Conservation (phyloP, 495 filamentous ascomycete genomes). For the Bryoglossum gracile region DNA sequence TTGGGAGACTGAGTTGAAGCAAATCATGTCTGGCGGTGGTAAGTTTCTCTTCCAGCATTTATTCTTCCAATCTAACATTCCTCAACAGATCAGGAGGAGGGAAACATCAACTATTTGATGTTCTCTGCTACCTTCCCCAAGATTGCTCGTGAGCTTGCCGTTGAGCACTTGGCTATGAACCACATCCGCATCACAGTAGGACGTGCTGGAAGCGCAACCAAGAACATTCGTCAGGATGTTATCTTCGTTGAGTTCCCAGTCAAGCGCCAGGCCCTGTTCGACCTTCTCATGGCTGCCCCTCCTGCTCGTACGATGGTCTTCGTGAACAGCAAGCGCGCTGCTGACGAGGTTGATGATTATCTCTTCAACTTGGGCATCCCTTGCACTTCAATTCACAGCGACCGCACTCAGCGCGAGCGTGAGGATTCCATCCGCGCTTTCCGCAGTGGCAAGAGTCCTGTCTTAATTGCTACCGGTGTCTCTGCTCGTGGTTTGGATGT, state of each 20-base stretch:
- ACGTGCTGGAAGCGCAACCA: conserved; percentile 70
- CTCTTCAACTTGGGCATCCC: conserved; percentile 74
- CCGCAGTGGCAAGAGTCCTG: conserved; percentile 60
- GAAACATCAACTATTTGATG: conserved; percentile 76
- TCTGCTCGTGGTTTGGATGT: conserved; percentile 89
- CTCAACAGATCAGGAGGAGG: conserved; percentile 63
- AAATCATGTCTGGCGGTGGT: conserved; percentile 74
- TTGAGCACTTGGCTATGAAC: conserved; percentile 59
- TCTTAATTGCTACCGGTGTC: conserved; percentile 80
- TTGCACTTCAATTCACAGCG: conserved; percentile 76
- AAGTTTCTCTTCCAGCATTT: conserved; percentile 27
- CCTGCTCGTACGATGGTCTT: conserved; percentile 86
- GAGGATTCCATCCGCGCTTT: conserved; percentile 91
- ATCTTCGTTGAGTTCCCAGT: conserved; percentile 49
- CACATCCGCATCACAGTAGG: conserved; percentile 77
- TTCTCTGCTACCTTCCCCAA: conserved; percentile 92
- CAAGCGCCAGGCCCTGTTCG: conserved; percentile 66
- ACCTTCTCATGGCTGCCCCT: conserved; percentile 58
- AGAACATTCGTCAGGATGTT: conserved; percentile 73
- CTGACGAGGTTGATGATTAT: conserved; percentile 80
- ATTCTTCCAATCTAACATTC: not conserved
- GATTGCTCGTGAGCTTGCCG: conserved; percentile 64
- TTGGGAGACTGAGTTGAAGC: conserved; percentile 63
- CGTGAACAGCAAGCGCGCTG: conserved; percentile 68
- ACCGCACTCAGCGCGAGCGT: conserved; percentile 84